Conservation (phyloP, 208 protist species). For the Trypanosoma melophagium region DNA sequence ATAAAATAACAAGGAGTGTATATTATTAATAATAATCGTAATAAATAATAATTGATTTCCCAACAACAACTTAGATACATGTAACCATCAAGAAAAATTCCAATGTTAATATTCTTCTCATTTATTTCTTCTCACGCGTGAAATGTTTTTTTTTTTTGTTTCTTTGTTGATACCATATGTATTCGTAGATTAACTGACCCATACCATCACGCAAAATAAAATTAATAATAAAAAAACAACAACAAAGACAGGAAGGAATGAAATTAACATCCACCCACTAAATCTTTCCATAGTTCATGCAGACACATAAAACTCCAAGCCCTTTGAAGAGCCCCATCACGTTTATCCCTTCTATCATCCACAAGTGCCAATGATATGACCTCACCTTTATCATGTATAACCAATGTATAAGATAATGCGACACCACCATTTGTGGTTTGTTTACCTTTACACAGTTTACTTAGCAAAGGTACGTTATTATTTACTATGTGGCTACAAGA, state of each 20-base stretch:
- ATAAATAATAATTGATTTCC: background rate
- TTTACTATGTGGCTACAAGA: background rate
- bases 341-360: background rate
- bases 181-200: too few species aligned
- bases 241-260: background rate
- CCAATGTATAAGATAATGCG: background rate
- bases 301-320: conserved; percentile 21
- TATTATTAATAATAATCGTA: background rate
- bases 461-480: background rate
- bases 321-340: background rate
- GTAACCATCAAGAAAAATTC: too few species aligned
- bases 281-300: conserved; percentile 18
- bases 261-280: conserved; percentile 20
- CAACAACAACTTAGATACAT: too few species aligned
- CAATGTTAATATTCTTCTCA: background rate
- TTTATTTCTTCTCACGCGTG: too few species aligned
- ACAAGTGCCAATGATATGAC: background rate
- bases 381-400: conserved; percentile 2
- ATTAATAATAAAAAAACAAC: too few species aligned
- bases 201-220: too few species aligned
- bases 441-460: conserved; percentile 5
- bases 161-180: too few species aligned
- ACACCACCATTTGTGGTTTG: too few species aligned
- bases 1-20: background rate
- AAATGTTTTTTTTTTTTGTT: too few species aligned